These are phyloP conservation scores for Spinacia oleracea DNA, from an alignment of 179 eudicot genomes.

Conservation along the genomic window DNA sequence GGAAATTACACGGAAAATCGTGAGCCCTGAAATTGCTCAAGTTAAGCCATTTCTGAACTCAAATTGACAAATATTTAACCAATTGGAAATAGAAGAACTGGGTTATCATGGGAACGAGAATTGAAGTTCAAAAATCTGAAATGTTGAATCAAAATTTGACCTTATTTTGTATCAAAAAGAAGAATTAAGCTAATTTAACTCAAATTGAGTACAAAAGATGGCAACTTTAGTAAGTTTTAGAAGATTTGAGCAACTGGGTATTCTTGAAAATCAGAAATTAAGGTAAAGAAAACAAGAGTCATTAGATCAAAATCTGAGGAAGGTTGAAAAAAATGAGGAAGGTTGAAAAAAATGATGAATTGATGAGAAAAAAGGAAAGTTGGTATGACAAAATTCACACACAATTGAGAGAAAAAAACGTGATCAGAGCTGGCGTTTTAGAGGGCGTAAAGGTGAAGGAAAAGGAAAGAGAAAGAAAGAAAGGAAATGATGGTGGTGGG, in stretches of 20 bases:
- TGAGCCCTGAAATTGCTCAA: background rate
- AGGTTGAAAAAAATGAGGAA: slow-evolving; percentile 28
- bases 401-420: slow-evolving; percentile 17
- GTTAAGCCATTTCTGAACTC: background rate
- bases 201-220: slow-evolving; percentile 1
- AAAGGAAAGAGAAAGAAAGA: slow-evolving; percentile 12
- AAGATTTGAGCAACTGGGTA: slow-evolving; percentile 11
- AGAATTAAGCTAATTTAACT: background rate
- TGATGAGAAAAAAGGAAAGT: slow-evolving; percentile 4
- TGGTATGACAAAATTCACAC: background rate
- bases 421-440: slow-evolving; percentile 27
- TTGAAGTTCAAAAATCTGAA: background rate
- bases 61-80: too few relatives aligned
- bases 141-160: slow-evolving; percentile 13
- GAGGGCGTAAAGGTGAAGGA: slow-evolving; percentile 21
- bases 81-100: background rate
- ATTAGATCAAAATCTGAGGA: slow-evolving; percentile 19
- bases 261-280: slow-evolving; percentile 7
- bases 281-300: background rate
- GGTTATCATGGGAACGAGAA: slow-evolving; percentile 13
- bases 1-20: background rate
- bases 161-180: background rate
- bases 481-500: slow-evolving; percentile 21
- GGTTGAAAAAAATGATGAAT: too few relatives aligned
- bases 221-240: background rate